Evolutionary conservation across 441 rosid genomes (phyloP), one percentile per base, ranked within the genome.

Genomic region (Gossypium davidsonii): DNA sequence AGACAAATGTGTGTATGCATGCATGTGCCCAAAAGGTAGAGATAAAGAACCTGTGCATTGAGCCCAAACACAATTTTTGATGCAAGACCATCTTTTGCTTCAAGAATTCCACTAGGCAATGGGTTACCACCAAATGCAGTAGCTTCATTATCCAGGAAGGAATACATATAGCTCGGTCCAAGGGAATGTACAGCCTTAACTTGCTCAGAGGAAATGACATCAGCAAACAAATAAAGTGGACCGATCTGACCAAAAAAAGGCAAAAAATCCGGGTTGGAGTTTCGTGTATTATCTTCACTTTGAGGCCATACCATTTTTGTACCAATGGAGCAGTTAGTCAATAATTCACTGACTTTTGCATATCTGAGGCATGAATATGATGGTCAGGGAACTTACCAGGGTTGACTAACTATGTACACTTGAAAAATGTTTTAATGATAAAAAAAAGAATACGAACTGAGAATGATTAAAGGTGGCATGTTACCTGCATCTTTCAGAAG

Each of bases 401-500:
- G 34, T 37, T 9, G 17, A 25, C 23, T 21, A 39, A 66, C 65
- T 53, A 58, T 62, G 42, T 72, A 58, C 64, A 60, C 64, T 49
- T 8, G 44, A 8, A 73, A 78, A 10, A 8, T 39, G n/a, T 6
- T 6, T 52, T 48, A 56, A 55, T 67, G 60, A 70, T 70, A 53
- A 37, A 66, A 55, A 55, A 34, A 59, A 71, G 17, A 68, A 17
- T 10, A 57, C 8, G 28, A 8, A n/a, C 60, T 12, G 52, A 37
- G 67, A 69, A 73, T 72, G 58, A 56, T 34, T 34, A 23, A 61
- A 75, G 62, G 26, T 39, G 18, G 68, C 57, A 48, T 15, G 59
- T 44, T 74, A 91, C 99, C 99, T 96, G 99, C 99, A 96, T 96
- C 90, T 92, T 82, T 93, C 98, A 67, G 99, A 96, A 75, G 97